Evolutionary conservation across 73 alveolate species (phyloP).

Genomic region (Effrenium voratum): DNA sequence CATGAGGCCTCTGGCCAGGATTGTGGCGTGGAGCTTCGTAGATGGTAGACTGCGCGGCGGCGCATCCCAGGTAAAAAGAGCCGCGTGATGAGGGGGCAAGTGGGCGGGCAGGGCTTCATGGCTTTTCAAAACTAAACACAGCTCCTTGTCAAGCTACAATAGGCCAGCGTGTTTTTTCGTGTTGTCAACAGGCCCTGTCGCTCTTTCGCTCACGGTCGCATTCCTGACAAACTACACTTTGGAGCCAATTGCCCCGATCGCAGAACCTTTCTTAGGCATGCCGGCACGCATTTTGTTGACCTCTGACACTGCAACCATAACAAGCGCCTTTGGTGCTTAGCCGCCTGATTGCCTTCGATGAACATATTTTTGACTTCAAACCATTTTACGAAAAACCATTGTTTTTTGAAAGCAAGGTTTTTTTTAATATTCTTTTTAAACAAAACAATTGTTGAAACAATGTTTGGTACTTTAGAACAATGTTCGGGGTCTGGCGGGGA

Average conservation of each 20-base stretch:
- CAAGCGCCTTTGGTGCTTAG: background rate
- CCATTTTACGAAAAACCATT: background rate
- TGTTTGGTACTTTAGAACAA: background rate
- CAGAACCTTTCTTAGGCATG: no score
- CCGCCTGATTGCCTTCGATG: background rate
- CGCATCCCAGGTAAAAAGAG: background rate
- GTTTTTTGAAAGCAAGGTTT: no score
- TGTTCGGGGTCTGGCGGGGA: background rate
- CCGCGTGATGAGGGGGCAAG: background rate
- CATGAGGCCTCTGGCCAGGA: background rate
- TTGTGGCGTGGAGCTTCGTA: background rate
- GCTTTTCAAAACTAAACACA: background rate
- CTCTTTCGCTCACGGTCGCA: no score
- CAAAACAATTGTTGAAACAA: background rate
- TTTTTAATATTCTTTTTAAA: background rate
- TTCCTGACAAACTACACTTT: no score
- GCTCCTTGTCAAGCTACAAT: background rate
- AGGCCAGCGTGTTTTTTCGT: background rate
- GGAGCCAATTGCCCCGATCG: no score
- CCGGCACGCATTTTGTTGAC: background rate
- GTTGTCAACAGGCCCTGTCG: no score
- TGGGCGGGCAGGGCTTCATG: background rate
- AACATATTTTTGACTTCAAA: background rate
- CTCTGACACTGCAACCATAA: background rate
- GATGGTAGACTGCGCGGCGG: background rate